Conservation (phyloP, 768 basidiomycete genomes). For the Boletales sp. region DNA sequence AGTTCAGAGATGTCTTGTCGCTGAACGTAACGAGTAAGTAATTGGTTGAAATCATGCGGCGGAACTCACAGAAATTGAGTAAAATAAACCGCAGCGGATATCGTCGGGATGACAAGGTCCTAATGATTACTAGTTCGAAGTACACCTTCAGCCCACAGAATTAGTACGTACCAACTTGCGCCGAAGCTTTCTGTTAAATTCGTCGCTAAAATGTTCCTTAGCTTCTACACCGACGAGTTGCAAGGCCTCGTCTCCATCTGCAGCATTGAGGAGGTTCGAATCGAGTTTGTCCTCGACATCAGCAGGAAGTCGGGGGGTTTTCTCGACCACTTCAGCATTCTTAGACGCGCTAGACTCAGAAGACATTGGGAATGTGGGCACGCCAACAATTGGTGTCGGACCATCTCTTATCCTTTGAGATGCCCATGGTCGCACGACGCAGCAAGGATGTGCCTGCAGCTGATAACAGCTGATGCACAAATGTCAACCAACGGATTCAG, state of each 20-base stretch:
- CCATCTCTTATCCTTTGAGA: constrained; percentile 9
- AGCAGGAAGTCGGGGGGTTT: constrained; percentile 3
- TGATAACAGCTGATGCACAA: constrained; percentile 7
- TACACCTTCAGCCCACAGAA: too few relatives aligned
- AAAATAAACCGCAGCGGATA: constrained; percentile 65
- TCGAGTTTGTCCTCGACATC: constrained; percentile 26
- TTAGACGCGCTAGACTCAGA: constrained; percentile 9
- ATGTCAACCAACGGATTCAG: background rate
- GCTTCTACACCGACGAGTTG: constrained; percentile 54
- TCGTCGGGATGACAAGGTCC: constrained; percentile 51
- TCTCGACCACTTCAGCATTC: constrained; percentile 12
- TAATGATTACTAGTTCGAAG: constrained; percentile 10
- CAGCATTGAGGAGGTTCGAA: constrained; percentile 31
- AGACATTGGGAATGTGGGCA: constrained; percentile 15
- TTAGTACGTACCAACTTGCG: constrained; percentile 49
- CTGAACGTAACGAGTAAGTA: constrained; percentile 28
- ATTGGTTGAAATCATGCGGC: background rate
- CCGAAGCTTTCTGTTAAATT: constrained; percentile 54
- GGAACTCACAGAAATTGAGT: constrained; percentile 56
- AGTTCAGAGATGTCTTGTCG: constrained; percentile 68
- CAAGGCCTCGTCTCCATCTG: constrained; percentile 57
- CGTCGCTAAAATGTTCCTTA: constrained; percentile 52
- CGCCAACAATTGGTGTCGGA: background rate
- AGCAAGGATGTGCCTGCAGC: background rate
- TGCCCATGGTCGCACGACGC: constrained; percentile 7